These are phyloP conservation scores for Durio zibethinus DNA, from an alignment of 345 rosid species.

Conservation along the genomic window DNA sequence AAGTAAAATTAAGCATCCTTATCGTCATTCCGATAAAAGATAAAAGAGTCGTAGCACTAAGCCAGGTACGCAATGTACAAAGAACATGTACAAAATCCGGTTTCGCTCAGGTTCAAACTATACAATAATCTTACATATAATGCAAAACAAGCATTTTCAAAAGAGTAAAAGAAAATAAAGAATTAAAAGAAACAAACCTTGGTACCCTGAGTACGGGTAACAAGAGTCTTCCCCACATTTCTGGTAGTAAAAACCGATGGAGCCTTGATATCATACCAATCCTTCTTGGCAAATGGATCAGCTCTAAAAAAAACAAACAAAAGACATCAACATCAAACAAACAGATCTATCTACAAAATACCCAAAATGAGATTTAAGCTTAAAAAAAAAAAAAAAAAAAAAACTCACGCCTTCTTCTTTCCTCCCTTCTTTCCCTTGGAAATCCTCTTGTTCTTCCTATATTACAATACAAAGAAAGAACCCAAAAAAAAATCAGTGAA, in stretches of 20 bases:
- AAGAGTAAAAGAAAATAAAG: background rate
- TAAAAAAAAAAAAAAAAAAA: background rate
- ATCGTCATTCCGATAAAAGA: background rate
- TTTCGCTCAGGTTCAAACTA: background rate
- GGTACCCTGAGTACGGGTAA: conserved; percentile 93
- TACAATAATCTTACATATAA: background rate
- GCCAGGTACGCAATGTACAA: background rate
- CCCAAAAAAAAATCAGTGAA: background rate
- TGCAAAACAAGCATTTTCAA: background rate
- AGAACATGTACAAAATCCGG: background rate
- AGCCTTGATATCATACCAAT: conserved; percentile 95
- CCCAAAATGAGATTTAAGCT: background rate
- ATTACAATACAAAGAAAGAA: conserved; percentile 3
- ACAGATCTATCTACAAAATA: background rate
- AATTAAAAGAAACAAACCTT: conserved; percentile 42
- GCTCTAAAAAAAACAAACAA: conserved; percentile 34
- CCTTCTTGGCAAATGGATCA: conserved; percentile 96
- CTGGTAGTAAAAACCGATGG: conserved; percentile 60
- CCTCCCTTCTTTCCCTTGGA: conserved; percentile 98
- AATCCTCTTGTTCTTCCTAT: conserved; percentile 92
- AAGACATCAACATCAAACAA: background rate
- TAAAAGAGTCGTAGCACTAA: background rate
- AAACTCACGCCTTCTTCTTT: conserved; percentile 86
- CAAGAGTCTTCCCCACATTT: conserved; percentile 90
- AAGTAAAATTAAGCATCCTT: background rate